Base-by-base conservation (phyloP, 371 early-diverging fungal genomes). In the Amoeboradix gromovi region DNA sequence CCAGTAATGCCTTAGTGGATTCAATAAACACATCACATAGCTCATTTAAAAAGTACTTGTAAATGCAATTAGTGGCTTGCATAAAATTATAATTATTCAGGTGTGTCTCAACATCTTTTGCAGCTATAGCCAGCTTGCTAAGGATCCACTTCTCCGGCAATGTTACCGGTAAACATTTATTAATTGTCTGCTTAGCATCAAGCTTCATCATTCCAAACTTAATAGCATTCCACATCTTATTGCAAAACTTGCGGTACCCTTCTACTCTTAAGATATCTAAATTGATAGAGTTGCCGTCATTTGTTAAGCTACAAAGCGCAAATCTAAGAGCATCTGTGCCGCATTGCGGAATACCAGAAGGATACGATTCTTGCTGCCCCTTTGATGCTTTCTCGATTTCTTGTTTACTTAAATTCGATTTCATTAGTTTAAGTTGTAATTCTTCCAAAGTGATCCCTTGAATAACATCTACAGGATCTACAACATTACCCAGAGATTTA, bases 241-340 rank as follows among this genome's bases (percentile, higher is more conserved):
- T 99, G 80, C 98, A 96, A 85, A 98, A 95, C 80, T 93, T 92
- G 78, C 97, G 86, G 80, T 98, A 96, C 66, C 98, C 96, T 72
- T 92, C 93, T 28, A 98, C 93, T 75, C 94, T 90, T 70, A 85
- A 71, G 69, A 99, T 90, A 80, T 98, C 92, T 71, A 99, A 77
- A 77, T 97, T 98, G 74, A 99, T 90, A 75, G 95, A 94, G 71
- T 90, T 87, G 32, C 91, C 90, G 69, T 68, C 84, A 2, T 90
- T 85, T 5, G 91, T 87, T 81, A 94, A 97, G 22, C 90, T 85
- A 69, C 93, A 86, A 68, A 99, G 83, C 12, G 94, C 84, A 77
- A 98, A 99, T 69, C 99, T 88, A 69, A 98, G 84, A 5, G 98
- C 98, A 80, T 99, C 99, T 2, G 98, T 89, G 70, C 99, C 99